These are phyloP conservation scores for Coemansia sp. DNA, from an alignment of 192 early-diverging fungal species.

Conservation along the genomic window DNA sequence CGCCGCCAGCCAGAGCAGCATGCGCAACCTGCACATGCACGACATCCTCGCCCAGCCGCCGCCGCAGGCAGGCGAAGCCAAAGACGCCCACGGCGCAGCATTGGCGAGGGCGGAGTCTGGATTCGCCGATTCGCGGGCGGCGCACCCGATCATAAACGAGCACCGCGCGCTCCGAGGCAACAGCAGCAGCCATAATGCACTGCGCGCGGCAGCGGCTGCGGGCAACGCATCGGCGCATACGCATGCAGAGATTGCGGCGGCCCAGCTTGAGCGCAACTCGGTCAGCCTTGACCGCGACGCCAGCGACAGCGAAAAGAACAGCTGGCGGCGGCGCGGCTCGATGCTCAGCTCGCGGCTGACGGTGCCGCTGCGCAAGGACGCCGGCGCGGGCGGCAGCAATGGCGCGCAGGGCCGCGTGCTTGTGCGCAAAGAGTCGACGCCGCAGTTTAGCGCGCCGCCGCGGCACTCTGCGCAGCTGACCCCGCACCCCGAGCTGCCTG, in stretches of 20 bases:
- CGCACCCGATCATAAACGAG: neutral
- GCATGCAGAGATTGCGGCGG: constrained; percentile 24
- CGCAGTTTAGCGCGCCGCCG: constrained; percentile 16
- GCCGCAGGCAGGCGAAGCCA: neutral
- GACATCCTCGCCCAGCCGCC: neutral
- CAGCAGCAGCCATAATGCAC: neutral
- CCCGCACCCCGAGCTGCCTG: constrained; percentile 1
- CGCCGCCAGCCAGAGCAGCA: constrained; percentile 1
- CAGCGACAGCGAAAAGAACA: constrained; percentile 18
- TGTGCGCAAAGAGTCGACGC: constrained; percentile 38
- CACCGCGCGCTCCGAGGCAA: neutral
- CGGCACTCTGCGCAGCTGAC: constrained; percentile 2
- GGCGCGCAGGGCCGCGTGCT: constrained; percentile 8
- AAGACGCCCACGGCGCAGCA: neutral
- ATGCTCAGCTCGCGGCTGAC: constrained; percentile 38
- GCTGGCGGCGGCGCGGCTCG: constrained; percentile 52
- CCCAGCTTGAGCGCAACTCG: constrained; percentile 27
- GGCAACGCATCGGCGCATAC: constrained; percentile 11
- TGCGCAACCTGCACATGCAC: neutral
- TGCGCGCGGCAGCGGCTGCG: constrained; percentile 2
- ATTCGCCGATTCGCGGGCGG: constrained; percentile 4
- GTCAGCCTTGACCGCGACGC: constrained; percentile 14
- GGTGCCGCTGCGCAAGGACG: constrained; percentile 27
- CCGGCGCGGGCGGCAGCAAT: constrained; percentile 1
- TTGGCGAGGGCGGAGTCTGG: constrained; percentile 12